Evolutionary conservation across 306 rosid genomes (phyloP), one percentile per base, ranked within the genome.

Genomic region (Lathyrus sativus): DNA sequence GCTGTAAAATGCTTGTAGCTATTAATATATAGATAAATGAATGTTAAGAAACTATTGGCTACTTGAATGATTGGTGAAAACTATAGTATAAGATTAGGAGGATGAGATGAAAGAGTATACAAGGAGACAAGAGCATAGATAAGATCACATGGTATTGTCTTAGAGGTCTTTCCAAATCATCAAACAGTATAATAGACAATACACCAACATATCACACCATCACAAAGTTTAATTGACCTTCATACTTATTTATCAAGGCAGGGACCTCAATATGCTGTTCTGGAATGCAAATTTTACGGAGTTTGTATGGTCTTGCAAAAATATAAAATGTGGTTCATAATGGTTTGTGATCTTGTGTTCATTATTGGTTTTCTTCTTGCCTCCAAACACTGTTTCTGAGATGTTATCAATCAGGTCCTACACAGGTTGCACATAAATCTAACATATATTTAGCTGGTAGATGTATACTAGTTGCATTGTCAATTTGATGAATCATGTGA

Each of bases 111-210:
- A 4, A 31, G 35, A 5, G 1, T 13, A 0, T 29, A 11, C 24
- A 22, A 3, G 0, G 12, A 69, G 74, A 77, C 82, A 69, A 62
- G 56, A 54, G 11, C 59, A 65, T 45, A 12, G 46, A 9, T 49
- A 11, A 49, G 69, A 17, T 70, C 83, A 82, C 83, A 48, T 68
- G 86, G 75, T 55, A 45, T 57, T 68, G 80, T 74, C 68, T 31
- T 37, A 28, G 70, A 79, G 80, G 61, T 48, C 46, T 49, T 58
- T 79, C 1, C 5, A 4, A n/a, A 57, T 9, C 7, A 15, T 1
- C 48, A 50, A 13, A 62, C 31, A 5, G 26, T 42, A 24, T 49
- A 22, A 49, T 43, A 54, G 42, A 75, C 19, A 80, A 72, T 54
- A 81, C 19, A 2, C 12, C 46, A 65, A 35, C 29, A 35, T n/a